Evolutionary conservation across 345 rosid species (phyloP), one percentile per base, ranked within the genome.

Genomic region (Linum lewisii): DNA sequence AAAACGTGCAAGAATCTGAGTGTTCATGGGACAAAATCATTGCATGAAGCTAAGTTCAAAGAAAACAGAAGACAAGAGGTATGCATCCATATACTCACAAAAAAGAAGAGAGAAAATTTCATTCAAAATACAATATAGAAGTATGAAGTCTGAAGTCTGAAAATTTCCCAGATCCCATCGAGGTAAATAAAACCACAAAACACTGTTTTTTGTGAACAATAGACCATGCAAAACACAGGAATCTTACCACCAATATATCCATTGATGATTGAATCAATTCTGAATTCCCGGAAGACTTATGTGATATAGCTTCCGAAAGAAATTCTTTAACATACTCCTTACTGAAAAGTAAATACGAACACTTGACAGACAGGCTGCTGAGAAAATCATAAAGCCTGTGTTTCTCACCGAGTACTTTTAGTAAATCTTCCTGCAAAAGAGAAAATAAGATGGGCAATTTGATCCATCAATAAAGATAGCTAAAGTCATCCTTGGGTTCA

Each of bases 251-350:
- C 69, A 93, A 76, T 69, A 83, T 72, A 72, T 84, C 82, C 96
- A 93, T 78, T 85, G 92, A 93, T 63, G 99, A 79, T 65, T 68
- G 78, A 36, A 70, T 62, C 63, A 69, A 74, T 59, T 52, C 75
- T 20, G 54, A 63, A 70, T 82, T 80, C 75, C 81, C 84, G 37
- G 88, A 67, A 70, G 83, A 76, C 69, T 89, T 93, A 68, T 84
- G 82, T 20, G 57, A 63, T 37, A 77, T 60, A 23, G 72, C 88
- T 75, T 89, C 97, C 51, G 64, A 68, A 68, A 93, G 69, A 66
- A 93, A 71, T 72, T 80, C 97, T 77, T 81, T 87, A 69, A 80
- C 95, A 72, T 82, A 82, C 75, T 93, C 99, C 82, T 87, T 87
- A 81, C 72, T 82, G 81, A 93, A 87, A 62, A 87, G 77, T 63